Conservation (phyloP, 805 yeast species). For the Ogataea minuta region DNA sequence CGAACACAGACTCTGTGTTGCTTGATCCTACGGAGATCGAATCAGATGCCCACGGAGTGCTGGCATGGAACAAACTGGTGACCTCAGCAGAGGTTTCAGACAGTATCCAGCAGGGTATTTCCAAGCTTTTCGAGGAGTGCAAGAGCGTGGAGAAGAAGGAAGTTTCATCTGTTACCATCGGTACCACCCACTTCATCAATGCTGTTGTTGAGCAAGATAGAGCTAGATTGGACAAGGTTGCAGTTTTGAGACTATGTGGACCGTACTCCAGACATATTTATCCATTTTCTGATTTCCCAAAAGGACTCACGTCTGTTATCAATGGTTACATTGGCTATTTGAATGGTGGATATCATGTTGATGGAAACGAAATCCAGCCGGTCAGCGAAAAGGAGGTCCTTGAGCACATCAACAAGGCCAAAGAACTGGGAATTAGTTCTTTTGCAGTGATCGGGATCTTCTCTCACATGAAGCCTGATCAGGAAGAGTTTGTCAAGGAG, state of each 20-base stretch:
- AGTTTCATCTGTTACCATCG: conserved; percentile 45
- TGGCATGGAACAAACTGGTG: conserved; percentile 42
- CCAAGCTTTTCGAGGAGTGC: conserved; percentile 30
- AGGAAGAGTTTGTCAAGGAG: conserved; percentile 36
- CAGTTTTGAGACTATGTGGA: conserved; percentile 45
- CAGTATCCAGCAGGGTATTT: conserved; percentile 41
- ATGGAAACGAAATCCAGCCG: conserved; percentile 38
- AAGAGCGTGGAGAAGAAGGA: conserved; percentile 23
- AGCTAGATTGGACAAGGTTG: conserved; percentile 42
- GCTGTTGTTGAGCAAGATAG: conserved; percentile 47
- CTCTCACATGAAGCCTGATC: conserved; percentile 38
- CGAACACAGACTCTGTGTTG: conserved; percentile 49
- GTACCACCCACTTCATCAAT: conserved; percentile 52
- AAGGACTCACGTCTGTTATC: conserved; percentile 34
- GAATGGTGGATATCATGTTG: conserved; percentile 44
- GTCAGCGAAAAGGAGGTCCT: conserved; percentile 29
- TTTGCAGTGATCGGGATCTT: conserved; percentile 44
- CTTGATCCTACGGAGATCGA: conserved; percentile 36
- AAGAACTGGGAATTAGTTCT: conserved; percentile 32
- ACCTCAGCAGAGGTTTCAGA: conserved; percentile 45
- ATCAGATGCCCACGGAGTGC: conserved; percentile 32
- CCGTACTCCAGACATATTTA: conserved; percentile 38
- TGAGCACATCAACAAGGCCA: conserved; percentile 28
- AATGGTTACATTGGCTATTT: conserved; percentile 37
- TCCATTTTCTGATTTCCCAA: conserved; percentile 47